Evolutionary conservation across 2,329 filamentous ascomycete genomes (phyloP), one percentile per base, ranked within the genome.

Genomic region (Celoporthe dispersa): DNA sequence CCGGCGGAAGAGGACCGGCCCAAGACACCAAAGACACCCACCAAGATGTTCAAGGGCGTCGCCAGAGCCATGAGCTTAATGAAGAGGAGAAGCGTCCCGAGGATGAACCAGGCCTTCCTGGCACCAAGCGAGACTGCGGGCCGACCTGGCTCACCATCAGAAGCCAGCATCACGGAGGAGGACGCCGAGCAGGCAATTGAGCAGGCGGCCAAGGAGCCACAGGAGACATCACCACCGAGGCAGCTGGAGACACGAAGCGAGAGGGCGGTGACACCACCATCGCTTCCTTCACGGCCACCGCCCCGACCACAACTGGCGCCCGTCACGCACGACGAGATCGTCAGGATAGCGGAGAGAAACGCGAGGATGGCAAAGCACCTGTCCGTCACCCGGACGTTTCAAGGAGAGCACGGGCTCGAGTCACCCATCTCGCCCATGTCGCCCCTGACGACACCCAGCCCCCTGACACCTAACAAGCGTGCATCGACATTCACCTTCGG

Each of bases 11-110:
- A 75, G 11, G 76, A 75, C 64, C 76, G 75, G 11, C 76, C 77
- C 7, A 80, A 81, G 72, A 77, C 81, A 3, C 82, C 84, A 31
- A 83, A 78, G 77, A 83, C 84, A 16, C 82, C 84, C 1, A 83
- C 83, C 1, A 79, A 79, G 41, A 80, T 88, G 68, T 82, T 88
- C 72, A 86, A 84, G 75, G 80, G 81, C 39, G 77, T 84, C 19
- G 78, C 80, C 16, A 83, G 85, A 74, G 86, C 86, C 3, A 78
- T 89, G 59, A 87, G 82, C 74, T 79, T 89, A 39, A 84, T 84
- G 64, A 82, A 84, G 75, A 88, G 87, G 82, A 83, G 85, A 73
- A 89, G 86, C 80, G 82, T 82, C 68, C 84, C 85, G 9, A 80
- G 80, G 33, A 80, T 89, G 72, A 81, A 79, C 73, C 73, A 77